Evolutionary conservation across 1,284 basidiomycete genomes (phyloP).

Genomic region (Calocybe gambosa): DNA sequence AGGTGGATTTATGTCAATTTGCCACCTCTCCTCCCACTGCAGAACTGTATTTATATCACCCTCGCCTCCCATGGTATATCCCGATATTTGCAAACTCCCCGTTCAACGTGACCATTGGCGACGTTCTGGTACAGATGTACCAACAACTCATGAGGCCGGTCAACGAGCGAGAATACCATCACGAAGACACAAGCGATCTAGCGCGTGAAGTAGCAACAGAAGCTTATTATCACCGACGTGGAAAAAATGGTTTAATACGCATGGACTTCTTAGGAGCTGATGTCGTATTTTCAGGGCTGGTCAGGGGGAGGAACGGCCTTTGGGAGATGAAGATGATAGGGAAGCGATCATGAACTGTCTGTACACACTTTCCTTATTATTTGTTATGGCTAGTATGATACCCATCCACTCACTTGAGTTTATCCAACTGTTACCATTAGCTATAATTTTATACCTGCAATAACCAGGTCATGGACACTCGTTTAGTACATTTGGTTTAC

Average conservation of each 20-base stretch:
- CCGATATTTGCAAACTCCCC: slow-evolving; percentile 39
- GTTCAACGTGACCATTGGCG: slow-evolving; percentile 49
- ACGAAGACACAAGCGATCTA: slow-evolving; percentile 23
- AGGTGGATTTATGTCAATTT: slow-evolving; percentile 36
- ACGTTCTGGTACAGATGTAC: slow-evolving; percentile 38
- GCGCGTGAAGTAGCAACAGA: slow-evolving; percentile 23
- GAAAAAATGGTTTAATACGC: slow-evolving; percentile 24
- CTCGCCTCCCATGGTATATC: slow-evolving; percentile 53
- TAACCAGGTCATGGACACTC: too few relatives aligned
- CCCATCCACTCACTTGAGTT: background rate
- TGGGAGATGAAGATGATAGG: slow-evolving; percentile 38
- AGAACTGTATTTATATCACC: slow-evolving; percentile 44
- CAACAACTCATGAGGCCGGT: slow-evolving; percentile 23
- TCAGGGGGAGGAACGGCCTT: slow-evolving; percentile 32
- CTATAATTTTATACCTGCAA: too few relatives aligned
- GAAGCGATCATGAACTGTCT: background rate
- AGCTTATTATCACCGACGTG: slow-evolving; percentile 23
- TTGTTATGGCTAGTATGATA: background rate
- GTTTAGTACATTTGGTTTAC: too few relatives aligned
- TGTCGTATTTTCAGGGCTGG: slow-evolving; percentile 33
- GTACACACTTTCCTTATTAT: background rate
- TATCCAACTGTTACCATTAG: too few relatives aligned
- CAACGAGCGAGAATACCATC: slow-evolving; percentile 27
- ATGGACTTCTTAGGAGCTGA: slow-evolving; percentile 38
- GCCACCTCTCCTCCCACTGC: slow-evolving; percentile 39